Evolutionary conservation across 2,329 filamentous ascomycete species (phyloP).

Genomic region (Fusarium cicatricum): DNA sequence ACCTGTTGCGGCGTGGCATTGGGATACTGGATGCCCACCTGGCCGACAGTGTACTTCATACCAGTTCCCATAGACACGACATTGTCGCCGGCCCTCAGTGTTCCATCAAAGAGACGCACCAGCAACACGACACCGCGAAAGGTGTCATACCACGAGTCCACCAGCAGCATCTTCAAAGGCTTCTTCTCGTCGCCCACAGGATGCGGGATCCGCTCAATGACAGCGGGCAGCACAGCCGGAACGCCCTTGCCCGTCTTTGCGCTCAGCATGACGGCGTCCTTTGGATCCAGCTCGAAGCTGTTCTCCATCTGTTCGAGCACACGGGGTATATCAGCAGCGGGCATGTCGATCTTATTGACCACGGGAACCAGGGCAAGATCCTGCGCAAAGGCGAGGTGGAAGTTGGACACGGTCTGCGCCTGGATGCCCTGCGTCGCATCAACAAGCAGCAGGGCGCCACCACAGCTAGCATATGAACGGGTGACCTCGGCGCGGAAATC

Average conservation of each 20-base stretch:
- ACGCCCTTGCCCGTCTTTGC: constrained; percentile 96
- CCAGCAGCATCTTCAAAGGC: constrained; percentile 83
- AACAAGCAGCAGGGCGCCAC: constrained; percentile 89
- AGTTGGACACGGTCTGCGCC: constrained; percentile 98
- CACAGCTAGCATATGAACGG: constrained; percentile 94
- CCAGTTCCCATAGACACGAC: constrained; percentile 90
- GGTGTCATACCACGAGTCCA: constrained; percentile 98
- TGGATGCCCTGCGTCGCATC: constrained; percentile 97
- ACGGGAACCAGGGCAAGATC: constrained; percentile 87
- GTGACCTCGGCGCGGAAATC: constrained; percentile 98
- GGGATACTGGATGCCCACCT: constrained; percentile 97
- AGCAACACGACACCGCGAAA: constrained; percentile 94
- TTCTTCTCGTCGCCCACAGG: constrained; percentile 77
- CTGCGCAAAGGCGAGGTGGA: constrained; percentile 95
- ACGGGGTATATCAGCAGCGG: constrained; percentile 84
- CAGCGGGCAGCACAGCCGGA: constrained; percentile 79
- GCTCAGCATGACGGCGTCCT: constrained; percentile 76
- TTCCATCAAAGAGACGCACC: constrained; percentile 90
- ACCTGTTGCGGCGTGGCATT: constrained; percentile 81
- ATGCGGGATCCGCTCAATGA: constrained; percentile 84
- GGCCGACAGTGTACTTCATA: constrained; percentile 89
- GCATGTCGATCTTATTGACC: constrained; percentile 95
- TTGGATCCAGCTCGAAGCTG: constrained; percentile 86
- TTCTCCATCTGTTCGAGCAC: constrained; percentile 86
- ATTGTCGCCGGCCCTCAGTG: constrained; percentile 81